Conservation (phyloP, 2,329 filamentous ascomycete species). For the Tolypocladium pustulatum region DNA sequence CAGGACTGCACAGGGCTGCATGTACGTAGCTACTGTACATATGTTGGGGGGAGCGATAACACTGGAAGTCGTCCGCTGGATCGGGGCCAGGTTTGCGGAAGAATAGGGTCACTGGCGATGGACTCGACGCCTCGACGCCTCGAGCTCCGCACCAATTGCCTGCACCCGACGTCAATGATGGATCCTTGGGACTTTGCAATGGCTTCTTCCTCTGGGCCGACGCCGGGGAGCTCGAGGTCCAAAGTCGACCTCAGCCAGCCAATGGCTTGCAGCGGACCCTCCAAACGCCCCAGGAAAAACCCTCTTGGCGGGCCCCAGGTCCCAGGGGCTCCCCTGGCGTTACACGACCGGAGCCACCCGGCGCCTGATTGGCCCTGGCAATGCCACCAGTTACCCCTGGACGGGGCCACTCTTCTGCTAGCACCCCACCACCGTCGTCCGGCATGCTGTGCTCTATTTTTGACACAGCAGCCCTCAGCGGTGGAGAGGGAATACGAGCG, state of each 20-base stretch:
- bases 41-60: background rate
- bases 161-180: background rate
- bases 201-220: background rate
- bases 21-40: too few species aligned
- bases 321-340: background rate
- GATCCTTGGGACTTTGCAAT: background rate
- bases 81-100: background rate
- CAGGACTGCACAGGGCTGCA: background rate
- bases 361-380: background rate
- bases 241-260: background rate
- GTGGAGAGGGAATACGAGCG: background rate
- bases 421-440: background rate
- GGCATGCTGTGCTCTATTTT: background rate
- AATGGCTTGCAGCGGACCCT: background rate
- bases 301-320: background rate
- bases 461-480: background rate
- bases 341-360: background rate
- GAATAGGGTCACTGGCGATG: background rate
- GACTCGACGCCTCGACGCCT: background rate
- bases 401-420: background rate
- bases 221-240: background rate
- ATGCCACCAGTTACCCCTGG: background rate
- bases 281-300: background rate
- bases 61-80: too few species aligned
- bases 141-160: background rate